Evolutionary conservation across 192 early-diverging fungal species (phyloP).

Genomic region (Backusella liffmaniae): DNA sequence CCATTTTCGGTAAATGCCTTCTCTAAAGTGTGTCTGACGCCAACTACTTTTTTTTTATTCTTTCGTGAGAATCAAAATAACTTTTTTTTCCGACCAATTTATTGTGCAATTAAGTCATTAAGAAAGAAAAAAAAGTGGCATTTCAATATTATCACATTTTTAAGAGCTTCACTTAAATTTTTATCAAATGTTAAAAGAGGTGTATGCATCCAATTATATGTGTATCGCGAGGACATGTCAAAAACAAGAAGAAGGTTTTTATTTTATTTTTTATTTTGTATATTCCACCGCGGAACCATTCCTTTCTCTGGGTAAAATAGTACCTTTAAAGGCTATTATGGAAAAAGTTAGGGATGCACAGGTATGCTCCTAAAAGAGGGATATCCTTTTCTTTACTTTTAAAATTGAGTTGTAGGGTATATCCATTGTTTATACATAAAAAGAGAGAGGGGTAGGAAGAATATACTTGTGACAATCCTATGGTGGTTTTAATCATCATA

Average conservation of each 20-base stretch:
- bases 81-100: not conserved
- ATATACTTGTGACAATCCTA: not conserved
- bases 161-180: not conserved
- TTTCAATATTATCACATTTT: not conserved
- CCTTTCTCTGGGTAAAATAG: not conserved
- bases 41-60: not conserved
- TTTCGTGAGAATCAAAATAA: slow-evolving; percentile 6
- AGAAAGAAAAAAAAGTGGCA: not conserved
- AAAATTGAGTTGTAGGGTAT: not conserved
- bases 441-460: not conserved
- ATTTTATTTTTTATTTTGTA: not conserved
- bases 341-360: not conserved
- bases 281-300: not conserved
- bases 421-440: not conserved
- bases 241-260: not conserved
- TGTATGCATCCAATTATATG: not conserved
- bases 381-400: not conserved
- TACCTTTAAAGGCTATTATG: slow-evolving; percentile 2
- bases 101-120: not conserved
- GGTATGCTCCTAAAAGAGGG: not conserved
- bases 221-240: not conserved
- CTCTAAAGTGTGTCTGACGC: not conserved
- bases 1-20: not conserved
- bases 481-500: not conserved
- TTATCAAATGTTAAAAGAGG: not conserved